Evolutionary conservation across 2,329 filamentous ascomycete species (phyloP), one percentile per base, ranked within the genome.

Genomic region (Tricladium varicosporioides): DNA sequence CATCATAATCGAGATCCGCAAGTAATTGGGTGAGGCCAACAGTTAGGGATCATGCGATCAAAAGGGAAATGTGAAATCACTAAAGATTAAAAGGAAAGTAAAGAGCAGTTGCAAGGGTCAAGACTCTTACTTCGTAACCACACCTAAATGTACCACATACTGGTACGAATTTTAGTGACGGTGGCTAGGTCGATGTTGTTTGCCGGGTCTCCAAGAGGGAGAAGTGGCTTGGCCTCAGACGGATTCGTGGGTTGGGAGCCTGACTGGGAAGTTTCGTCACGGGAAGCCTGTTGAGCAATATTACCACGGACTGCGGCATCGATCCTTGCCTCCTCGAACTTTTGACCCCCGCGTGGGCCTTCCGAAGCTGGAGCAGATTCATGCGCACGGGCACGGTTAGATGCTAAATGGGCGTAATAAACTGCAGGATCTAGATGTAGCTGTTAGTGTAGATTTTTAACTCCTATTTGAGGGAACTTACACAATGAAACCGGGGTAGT

Each of bases 371-470:
- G 68, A 2, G 75, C 63, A 57, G 78, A 71, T 67, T 93, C 86
- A 63, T 99, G 94, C 2, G 85, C 78, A 53, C 86, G 85, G 16
- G 90, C 91, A 50, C 94, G 89, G 57, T 85, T 84, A 8, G 91
- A 88, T 33, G 92, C 92, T 61, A 99, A 75, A 73, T 99, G 94
- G 0, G 95, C 92, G 65, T 99, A 99, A 79, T 99, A 99, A 0
- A 97, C 88, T 0, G 94, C 92, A 0, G 94, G 94, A 63, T 86
- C 63, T 64, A 56, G 22, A 27, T 27, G 22, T 33, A 82, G 71
- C 63, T 46, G 45, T 59, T 47, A 59, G 51, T 44, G 48, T 55
- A 46, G 45, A 61, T 33, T 16, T 14, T 22, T 19, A 51, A 60
- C 51, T 36, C 47, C 48, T 5, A 65, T 71, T 65, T 69, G 73